phyloP scores from a whole-genome alignment of 2,329 filamentous ascomycete genomes.

The Sphaerulina vaccinii region DNA sequence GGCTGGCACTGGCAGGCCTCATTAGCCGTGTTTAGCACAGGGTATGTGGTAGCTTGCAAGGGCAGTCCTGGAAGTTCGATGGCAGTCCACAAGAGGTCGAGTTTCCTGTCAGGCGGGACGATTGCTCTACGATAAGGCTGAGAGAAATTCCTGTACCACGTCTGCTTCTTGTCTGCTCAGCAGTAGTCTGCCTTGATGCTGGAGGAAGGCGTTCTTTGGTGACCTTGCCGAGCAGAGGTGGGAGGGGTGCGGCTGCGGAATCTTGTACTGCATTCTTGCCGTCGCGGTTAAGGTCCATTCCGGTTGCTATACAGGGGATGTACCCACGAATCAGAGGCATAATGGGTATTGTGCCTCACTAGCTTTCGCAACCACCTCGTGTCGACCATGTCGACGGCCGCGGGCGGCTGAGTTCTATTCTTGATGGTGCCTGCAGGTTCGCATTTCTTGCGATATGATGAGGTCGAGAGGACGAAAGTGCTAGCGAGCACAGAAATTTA shows the following conservation, averaged over 20 bases:
- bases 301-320: background rate
- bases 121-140: conserved; percentile 7
- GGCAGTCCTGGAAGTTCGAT: conserved; percentile 2
- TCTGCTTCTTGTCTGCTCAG: conserved; percentile 2
- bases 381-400: conserved; percentile 1
- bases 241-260: conserved; percentile 1
- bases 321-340: conserved; percentile 1
- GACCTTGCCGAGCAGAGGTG: conserved; percentile 1
- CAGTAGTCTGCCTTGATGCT: background rate
- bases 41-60: conserved; percentile 13
- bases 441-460: background rate
- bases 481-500: background rate
- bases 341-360: background rate
- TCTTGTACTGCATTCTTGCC: background rate
- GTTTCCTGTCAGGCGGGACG: background rate
- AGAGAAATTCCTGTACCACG: conserved; percentile 1
- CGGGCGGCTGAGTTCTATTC: background rate
- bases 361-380: background rate
- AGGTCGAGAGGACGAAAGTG: conserved; percentile 3
- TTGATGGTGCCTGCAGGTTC: background rate
- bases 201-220: conserved; percentile 5
- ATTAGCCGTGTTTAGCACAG: conserved; percentile 7
- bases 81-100: background rate
- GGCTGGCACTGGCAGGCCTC: conserved; percentile 7
- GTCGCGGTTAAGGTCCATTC: no score